Evolutionary conservation across 768 basidiomycete genomes (phyloP), one percentile per base, ranked within the genome.

Genomic region (Lyophyllum atratum): DNA sequence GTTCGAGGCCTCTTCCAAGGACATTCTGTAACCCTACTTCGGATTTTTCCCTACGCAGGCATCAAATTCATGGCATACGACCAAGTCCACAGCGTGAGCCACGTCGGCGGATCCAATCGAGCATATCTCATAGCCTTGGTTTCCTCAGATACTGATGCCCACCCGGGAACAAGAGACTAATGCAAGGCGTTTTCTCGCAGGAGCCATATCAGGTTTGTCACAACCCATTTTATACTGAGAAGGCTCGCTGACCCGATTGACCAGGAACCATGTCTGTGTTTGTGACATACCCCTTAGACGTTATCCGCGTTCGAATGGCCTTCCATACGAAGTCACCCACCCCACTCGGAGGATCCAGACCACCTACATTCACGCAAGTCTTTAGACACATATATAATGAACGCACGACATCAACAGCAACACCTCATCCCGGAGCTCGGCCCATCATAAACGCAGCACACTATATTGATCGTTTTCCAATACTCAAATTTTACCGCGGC

Each of bases 11-110:
- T 98, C 37, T 86, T 96, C 58, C 95, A 97, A 79, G 97, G 97
- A 7, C 97, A 99, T 72, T 95, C 95, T 14, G 92, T 93, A 31
- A 99, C 97, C 3, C 80, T 99, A 49, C 74, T 97, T 46, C 87
- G 97, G 55, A 89, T 98, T 65, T 96, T 97, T 70, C 97, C 97
- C 8, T 98, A 98, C 67, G 97, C 97, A 26, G 93, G 89, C 58
- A 91, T 98, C 73, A 97, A 95, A 72, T 99, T 94, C 68, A 94
- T 98, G 88, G 85, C 91, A 4, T 99, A 98, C 69, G 96, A 98
- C 71, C 85, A 92, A 69, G 76, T 91, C 55, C 90, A 92, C 72
- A 68, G 83, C 59, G 93, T 95, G 62, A 66, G 80, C 22, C 24
- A 10, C 28, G 1, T 15, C 9, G 15, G 54, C 55, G 15, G 47